These are phyloP conservation scores for Leucocoprinus sp. DNA, from an alignment of 768 basidiomycete genomes.

Conservation along the genomic window DNA sequence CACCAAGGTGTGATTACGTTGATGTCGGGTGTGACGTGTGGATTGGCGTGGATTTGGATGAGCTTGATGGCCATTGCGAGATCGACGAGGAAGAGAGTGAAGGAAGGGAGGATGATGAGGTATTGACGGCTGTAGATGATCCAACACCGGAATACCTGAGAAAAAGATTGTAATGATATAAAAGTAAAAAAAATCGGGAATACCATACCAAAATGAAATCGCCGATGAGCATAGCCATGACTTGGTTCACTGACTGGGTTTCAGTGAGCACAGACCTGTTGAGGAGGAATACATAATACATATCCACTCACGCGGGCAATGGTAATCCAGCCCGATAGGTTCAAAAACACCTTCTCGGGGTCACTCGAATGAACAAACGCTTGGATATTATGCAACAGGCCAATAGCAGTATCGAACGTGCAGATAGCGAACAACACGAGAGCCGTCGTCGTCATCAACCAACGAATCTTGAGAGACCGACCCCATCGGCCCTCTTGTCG, in stretches of 20 bases:
- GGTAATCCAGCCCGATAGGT: conserved; percentile 9
- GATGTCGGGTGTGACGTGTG: neutral
- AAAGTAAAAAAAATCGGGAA: too few species aligned
- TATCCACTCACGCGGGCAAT: conserved; percentile 5
- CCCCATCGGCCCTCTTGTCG: conserved; percentile 7
- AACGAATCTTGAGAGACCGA: conserved; percentile 5
- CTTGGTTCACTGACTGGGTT: conserved; percentile 7
- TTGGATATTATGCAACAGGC: conserved; percentile 8
- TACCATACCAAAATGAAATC: conserved; percentile 9
- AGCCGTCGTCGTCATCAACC: conserved; percentile 6
- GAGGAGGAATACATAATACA: too few species aligned
- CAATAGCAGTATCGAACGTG: conserved; percentile 8
- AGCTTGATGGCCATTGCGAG: conserved; percentile 1
- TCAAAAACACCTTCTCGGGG: neutral
- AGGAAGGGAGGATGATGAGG: conserved; percentile 6
- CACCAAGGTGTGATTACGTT: conserved; percentile 6
- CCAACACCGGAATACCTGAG: conserved; percentile 8
- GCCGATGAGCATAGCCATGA: conserved; percentile 8
- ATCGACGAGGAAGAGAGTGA: conserved; percentile 5
- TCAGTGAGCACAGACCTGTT: too few species aligned
- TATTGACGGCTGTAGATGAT: conserved; percentile 5
- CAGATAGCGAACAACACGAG: conserved; percentile 1
- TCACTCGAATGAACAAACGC: conserved; percentile 2
- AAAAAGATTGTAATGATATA: too few species aligned
- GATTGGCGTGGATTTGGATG: conserved; percentile 4